These are phyloP conservation scores for Colletotrichum musae DNA, from an alignment of 2,329 filamentous ascomycete species.

Conservation along the genomic window DNA sequence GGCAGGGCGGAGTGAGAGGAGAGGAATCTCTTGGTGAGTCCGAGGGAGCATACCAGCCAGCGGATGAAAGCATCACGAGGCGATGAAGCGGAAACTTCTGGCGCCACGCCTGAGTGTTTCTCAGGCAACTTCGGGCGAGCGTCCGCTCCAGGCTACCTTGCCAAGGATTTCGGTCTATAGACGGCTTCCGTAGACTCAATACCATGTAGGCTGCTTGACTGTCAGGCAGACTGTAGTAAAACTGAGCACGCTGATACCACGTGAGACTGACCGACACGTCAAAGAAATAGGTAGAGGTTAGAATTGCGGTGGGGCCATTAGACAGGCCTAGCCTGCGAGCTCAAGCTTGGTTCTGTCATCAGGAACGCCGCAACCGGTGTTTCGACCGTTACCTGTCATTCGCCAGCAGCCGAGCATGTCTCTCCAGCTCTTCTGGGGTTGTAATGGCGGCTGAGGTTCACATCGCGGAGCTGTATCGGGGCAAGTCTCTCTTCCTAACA, in stretches of 20 bases:
- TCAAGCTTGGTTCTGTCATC: background rate
- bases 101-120: background rate
- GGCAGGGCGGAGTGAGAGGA: background rate
- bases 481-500: too few species aligned
- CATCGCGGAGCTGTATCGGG: too few species aligned
- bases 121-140: background rate
- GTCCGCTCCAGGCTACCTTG: background rate
- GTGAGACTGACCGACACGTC: background rate
- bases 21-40: background rate
- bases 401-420: background rate
- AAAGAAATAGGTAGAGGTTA: background rate
- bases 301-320: background rate
- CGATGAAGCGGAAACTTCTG: background rate
- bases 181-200: background rate
- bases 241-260: background rate
- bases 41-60: background rate
- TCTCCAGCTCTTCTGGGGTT: background rate
- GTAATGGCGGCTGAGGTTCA: background rate
- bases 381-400: background rate
- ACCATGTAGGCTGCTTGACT: too few species aligned
- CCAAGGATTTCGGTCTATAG: background rate
- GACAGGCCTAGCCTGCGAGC: background rate
- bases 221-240: too few species aligned
- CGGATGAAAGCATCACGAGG: too few species aligned
- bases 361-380: conserved; percentile 2